Evolutionary conservation across 106 monocot species (phyloP).

Genomic region (Dendrobium nobile): DNA sequence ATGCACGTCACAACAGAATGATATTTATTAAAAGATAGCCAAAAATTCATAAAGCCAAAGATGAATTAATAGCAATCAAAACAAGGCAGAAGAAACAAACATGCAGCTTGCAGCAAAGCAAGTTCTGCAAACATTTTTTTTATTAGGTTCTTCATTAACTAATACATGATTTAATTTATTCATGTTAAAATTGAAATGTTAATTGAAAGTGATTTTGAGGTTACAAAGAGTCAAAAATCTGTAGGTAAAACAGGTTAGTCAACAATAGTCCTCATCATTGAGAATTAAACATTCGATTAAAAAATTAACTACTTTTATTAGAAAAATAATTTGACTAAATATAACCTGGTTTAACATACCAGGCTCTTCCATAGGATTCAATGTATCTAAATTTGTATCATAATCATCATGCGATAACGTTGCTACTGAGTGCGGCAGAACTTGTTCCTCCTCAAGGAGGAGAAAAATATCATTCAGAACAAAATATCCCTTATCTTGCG

Average conservation of each 20-base stretch:
- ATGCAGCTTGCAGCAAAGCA: background rate
- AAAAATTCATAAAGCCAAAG: background rate
- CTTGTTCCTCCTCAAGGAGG: constrained; percentile 44
- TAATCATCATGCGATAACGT: constrained; percentile 22
- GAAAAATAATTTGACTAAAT: background rate
- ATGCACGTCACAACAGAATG: background rate
- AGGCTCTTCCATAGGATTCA: constrained; percentile 24
- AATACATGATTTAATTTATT: background rate
- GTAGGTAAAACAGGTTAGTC: background rate
- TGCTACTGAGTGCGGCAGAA: constrained; percentile 12
- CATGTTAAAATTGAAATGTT: background rate
- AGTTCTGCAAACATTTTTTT: background rate
- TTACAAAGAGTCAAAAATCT: background rate
- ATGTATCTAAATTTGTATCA: constrained; percentile 11
- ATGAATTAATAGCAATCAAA: background rate
- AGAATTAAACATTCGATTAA: background rate
- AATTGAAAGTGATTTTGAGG: background rate
- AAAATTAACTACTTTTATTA: background rate
- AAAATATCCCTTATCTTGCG: constrained; percentile 71
- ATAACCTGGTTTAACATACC: constrained; percentile 18
- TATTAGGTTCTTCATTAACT: background rate
- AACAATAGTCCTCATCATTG: background rate
- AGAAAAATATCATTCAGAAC: constrained; percentile 67
- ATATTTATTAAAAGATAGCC: background rate
- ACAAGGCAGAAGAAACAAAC: background rate